phyloP scores from a whole-genome alignment of 495 filamentous ascomycete genomes.

The Penicillium flavigenum region DNA sequence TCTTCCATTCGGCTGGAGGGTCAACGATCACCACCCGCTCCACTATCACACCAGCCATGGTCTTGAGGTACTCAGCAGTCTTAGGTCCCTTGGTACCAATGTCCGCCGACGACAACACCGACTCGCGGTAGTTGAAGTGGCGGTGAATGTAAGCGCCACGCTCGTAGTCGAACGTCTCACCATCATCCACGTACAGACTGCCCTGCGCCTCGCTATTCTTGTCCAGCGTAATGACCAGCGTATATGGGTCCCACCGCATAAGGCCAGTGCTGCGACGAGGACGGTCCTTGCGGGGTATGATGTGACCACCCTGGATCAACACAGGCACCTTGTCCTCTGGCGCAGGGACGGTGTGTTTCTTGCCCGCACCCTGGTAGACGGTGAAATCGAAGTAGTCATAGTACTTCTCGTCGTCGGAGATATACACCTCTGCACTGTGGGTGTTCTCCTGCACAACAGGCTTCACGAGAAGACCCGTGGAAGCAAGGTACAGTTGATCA shows the following conservation, averaged over 20 bases:
- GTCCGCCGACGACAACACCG: slow-evolving; percentile 52
- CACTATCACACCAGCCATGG: slow-evolving; percentile 71
- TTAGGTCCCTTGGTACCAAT: slow-evolving; percentile 54
- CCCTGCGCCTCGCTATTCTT: slow-evolving; percentile 73
- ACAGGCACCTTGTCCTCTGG: slow-evolving; percentile 83
- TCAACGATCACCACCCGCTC: slow-evolving; percentile 82
- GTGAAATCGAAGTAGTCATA: slow-evolving; percentile 92
- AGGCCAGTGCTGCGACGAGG: slow-evolving; percentile 80
- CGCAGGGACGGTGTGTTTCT: slow-evolving; percentile 64
- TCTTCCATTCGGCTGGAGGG: slow-evolving; percentile 69
- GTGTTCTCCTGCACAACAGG: slow-evolving; percentile 77
- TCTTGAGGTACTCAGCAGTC: slow-evolving; percentile 71
- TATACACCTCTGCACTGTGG: slow-evolving; percentile 73
- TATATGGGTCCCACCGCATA: slow-evolving; percentile 95
- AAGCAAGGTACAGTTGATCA: slow-evolving; percentile 88
- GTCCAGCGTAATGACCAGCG: slow-evolving; percentile 75
- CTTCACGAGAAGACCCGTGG: slow-evolving; percentile 82
- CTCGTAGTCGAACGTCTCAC: slow-evolving; percentile 86
- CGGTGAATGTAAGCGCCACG: slow-evolving; percentile 84
- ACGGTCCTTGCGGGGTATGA: slow-evolving; percentile 84
- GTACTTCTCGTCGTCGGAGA: slow-evolving; percentile 83
- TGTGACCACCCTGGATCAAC: slow-evolving; percentile 87
- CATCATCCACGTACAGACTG: slow-evolving; percentile 87
- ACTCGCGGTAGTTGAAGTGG: slow-evolving; percentile 61
- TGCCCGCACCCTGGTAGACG: slow-evolving; percentile 65